Percentiles rank a stretch among this genome's conserved stretches.
Conservation (phyloP, 2,329 filamentous ascomycete species). For the Exophiala xenobiotica region DNA sequence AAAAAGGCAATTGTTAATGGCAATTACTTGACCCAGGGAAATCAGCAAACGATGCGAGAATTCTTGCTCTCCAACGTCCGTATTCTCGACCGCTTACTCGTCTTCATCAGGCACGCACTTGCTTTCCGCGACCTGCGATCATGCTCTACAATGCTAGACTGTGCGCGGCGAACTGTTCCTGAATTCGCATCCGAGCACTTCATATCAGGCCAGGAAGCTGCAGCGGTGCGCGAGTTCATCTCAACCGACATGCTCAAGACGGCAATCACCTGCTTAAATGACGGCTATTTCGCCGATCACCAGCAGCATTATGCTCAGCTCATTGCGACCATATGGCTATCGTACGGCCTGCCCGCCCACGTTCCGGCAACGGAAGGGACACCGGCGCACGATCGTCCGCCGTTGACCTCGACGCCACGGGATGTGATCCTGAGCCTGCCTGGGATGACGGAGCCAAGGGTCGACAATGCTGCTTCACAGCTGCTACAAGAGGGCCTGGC, state of each 20-base stretch:
- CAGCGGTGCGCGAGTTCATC: constrained; percentile 83
- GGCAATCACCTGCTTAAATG: constrained; percentile 85
- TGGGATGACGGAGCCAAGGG: constrained; percentile 66
- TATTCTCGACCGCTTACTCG: constrained; percentile 81
- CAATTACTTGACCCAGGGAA: constrained; percentile 33
- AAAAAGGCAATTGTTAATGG: constrained; percentile 29
- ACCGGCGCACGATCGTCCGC: constrained; percentile 31
- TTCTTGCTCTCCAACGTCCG: constrained; percentile 77
- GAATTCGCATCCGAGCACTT: constrained; percentile 57
- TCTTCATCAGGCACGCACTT: constrained; percentile 89
- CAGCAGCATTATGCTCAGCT: constrained; percentile 88
- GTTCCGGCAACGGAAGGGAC: constrained; percentile 23
- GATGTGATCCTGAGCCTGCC: constrained; percentile 77
- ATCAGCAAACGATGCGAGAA: constrained; percentile 59
- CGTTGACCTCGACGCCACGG: constrained; percentile 67
- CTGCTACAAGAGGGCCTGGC: constrained; percentile 55
- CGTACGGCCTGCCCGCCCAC: constrained; percentile 57
- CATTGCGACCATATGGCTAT: constrained; percentile 79
- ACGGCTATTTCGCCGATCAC: constrained; percentile 93
- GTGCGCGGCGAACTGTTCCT: constrained; percentile 81
- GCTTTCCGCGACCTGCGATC: constrained; percentile 86
- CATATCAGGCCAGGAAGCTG: constrained; percentile 51
- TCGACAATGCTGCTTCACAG: constrained; percentile 64
- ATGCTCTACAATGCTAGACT: constrained; percentile 78
- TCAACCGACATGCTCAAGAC: constrained; percentile 84